These are phyloP conservation scores for Pyrenophora teres DNA, from an alignment of 2,329 filamentous ascomycete genomes.

Conservation along the genomic window DNA sequence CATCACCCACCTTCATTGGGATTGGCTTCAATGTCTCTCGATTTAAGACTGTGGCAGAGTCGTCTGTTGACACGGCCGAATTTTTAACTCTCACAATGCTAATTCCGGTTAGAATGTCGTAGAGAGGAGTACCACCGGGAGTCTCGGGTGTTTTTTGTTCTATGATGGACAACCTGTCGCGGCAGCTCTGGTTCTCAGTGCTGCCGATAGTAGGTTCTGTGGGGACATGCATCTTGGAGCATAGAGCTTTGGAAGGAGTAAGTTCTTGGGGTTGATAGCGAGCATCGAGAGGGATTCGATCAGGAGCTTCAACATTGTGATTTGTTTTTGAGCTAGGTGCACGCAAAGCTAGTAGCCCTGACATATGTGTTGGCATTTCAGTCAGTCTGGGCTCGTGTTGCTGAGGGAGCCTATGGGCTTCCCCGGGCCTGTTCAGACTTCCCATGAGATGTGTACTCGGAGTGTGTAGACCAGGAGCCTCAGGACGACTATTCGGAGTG, in stretches of 20 bases:
- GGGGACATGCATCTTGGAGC: slow-evolving; percentile 15
- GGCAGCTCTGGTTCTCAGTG: slow-evolving; percentile 16
- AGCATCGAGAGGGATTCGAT: neutral
- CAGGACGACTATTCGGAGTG: too few species aligned
- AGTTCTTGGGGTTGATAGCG: neutral
- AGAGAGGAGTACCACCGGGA: slow-evolving; percentile 5
- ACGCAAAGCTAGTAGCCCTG: slow-evolving; percentile 8
- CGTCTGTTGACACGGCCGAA: neutral
- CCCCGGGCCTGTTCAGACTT: neutral
- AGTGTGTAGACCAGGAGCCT: neutral
- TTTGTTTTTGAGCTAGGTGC: neutral
- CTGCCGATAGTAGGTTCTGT: neutral
- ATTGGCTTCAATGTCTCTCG: neutral
- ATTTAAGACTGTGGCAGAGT: neutral
- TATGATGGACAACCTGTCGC: slow-evolving; percentile 1
- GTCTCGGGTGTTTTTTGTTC: slow-evolving; percentile 25
- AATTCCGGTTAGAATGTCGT: neutral
- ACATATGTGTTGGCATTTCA: slow-evolving; percentile 22
- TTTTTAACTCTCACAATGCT: neutral
- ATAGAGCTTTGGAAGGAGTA: slow-evolving; percentile 6
- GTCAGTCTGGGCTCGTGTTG: neutral
- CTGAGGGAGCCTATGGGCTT: neutral
- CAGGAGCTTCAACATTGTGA: neutral
- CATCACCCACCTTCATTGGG: slow-evolving; percentile 6
- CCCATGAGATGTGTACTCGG: neutral